Base-by-base conservation (phyloP, 108 stramenopile genomes). In the Nitzschia palea region DNA sequence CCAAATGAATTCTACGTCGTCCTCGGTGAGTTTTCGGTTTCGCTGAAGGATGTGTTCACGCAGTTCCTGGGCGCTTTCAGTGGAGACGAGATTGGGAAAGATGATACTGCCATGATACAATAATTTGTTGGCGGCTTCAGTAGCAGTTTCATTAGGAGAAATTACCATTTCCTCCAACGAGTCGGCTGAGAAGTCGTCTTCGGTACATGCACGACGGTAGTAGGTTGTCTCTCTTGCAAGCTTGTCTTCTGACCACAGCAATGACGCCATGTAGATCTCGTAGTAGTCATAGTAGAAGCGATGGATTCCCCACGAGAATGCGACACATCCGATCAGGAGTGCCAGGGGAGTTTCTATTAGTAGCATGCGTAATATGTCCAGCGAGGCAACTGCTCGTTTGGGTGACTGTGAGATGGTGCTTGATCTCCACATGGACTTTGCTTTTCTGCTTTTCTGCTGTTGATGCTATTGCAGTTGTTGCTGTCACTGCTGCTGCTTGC, bases 81-180 rank as follows among this genome's bases (percentile, higher is more conserved):
- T 23, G 8, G 37, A 40, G 18, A 71, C 9, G 6, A 71, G 18
- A 23, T 62, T 23, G 3, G 64, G 56, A 42, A 62, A 64, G 17
- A 77, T 1, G 0, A 57, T n/a, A 2, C 35, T 63, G 12, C 76
- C 76, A 31, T 77, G 76, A 12, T 27, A 31, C 14, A 65, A 2
- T n/a, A 35, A 18, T 1, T 57, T 31, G 12, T 57, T 33, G n/a
- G 22, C 55, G 12, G 31, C 30, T 14, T 57, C 14, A 23, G 53
- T 37, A 2, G 43, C n/a, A 44, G 26, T 29, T n/a, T 23, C 14
- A 35, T 47, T 17, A 10, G 33, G 42, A 20, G 44, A 23, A 23
- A 73, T 31, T 23, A 62, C 27, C 55, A 73, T 35, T 18, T 73
- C 72, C 22, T 62, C 25, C 1, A 43, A 9, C n/a, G 28, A 40